Evolutionary conservation across 345 rosid genomes (phyloP).

Genomic region (Draba incana): DNA sequence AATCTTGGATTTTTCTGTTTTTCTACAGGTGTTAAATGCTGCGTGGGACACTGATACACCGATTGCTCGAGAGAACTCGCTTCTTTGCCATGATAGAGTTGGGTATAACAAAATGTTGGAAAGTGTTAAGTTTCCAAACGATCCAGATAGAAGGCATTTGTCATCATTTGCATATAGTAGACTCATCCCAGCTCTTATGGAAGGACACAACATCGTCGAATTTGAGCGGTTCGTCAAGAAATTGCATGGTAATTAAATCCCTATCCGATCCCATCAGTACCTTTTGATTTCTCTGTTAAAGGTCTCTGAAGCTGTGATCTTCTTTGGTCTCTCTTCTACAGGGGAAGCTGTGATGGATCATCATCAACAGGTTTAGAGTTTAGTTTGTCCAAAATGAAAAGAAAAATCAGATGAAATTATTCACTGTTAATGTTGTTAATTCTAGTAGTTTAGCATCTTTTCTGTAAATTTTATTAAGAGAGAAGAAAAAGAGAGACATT

Average conservation of each 20-base stretch:
- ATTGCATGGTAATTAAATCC: conserved; percentile 73
- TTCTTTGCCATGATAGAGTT: conserved; percentile 73
- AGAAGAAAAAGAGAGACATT: neutral
- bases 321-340: conserved; percentile 31
- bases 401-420: conserved; percentile 18
- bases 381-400: conserved; percentile 9
- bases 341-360: conserved; percentile 43
- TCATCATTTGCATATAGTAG: conserved; percentile 79
- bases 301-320: conserved; percentile 16
- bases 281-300: conserved; percentile 20
- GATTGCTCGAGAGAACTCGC: conserved; percentile 69
- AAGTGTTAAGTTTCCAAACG: conserved; percentile 68
- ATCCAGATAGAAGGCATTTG: conserved; percentile 84
- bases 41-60: conserved; percentile 81
- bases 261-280: neutral
- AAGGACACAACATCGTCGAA: conserved; percentile 72
- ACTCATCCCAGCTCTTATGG: conserved; percentile 75
- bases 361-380: conserved; percentile 39
- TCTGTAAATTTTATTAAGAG: conserved; percentile 27
- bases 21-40: conserved; percentile 78
- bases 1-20: neutral
- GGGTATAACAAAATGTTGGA: conserved; percentile 81
- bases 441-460: conserved; percentile 31
- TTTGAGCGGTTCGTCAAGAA: conserved; percentile 82
- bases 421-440: conserved; percentile 41